Conservation (phyloP, 2,329 filamentous ascomycete genomes). For the Pyricularia sp. region DNA sequence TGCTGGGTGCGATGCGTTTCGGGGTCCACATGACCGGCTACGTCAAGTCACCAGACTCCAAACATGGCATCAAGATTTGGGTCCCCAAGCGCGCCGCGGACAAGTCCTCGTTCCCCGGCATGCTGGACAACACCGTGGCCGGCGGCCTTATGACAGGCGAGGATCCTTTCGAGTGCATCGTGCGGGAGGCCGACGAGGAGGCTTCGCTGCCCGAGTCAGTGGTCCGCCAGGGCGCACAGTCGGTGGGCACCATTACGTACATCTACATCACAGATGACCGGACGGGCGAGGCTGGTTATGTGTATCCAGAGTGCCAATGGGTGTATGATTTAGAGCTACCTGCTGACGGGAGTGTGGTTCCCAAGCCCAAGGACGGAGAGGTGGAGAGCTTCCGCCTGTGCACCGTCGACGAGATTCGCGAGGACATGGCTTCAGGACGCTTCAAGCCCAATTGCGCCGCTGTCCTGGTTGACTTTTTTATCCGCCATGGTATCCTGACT, state of each 20-base stretch:
- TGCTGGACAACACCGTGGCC: slow-evolving; percentile 91
- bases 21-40: slow-evolving; percentile 75
- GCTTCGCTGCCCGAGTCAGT: slow-evolving; percentile 62
- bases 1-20: slow-evolving; percentile 67
- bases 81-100: slow-evolving; percentile 59
- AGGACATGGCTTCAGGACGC: slow-evolving; percentile 53
- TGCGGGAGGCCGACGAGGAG: slow-evolving; percentile 82
- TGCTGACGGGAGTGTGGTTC: slow-evolving; percentile 41
- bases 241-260: slow-evolving; percentile 67
- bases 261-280: slow-evolving; percentile 64
- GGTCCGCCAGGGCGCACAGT: slow-evolving; percentile 45
- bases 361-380: slow-evolving; percentile 73
- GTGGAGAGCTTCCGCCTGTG: slow-evolving; percentile 74
- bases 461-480: slow-evolving; percentile 78
- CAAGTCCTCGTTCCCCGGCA: slow-evolving; percentile 82
- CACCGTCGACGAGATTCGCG: slow-evolving; percentile 57
- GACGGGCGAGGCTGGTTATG: slow-evolving; percentile 63
- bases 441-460: slow-evolving; percentile 92
- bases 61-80: slow-evolving; percentile 59
- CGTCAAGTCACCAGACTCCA: slow-evolving; percentile 30
- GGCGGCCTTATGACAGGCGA: slow-evolving; percentile 72
- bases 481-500: slow-evolving; percentile 71
- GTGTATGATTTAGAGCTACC: slow-evolving; percentile 78
- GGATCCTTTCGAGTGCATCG: slow-evolving; percentile 63
- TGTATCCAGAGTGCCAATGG: slow-evolving; percentile 88